Conservation (phyloP, 75 land plant species). For the Pseudotsuga menziesii region DNA sequence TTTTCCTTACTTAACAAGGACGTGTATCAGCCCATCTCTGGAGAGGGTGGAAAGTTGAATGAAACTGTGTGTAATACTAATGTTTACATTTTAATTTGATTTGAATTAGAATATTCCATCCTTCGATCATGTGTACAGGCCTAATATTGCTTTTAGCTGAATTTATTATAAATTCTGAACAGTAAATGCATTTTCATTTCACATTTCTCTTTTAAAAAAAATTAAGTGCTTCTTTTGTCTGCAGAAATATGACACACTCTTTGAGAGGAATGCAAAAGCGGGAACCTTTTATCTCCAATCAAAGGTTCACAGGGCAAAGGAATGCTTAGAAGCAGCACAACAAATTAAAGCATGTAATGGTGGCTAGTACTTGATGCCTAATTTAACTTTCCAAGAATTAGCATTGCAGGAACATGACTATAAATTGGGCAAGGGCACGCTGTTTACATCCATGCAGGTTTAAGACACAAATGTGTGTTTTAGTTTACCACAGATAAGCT, state of each 20-base stretch:
- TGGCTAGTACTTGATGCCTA: too few relatives aligned
- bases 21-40: not conserved
- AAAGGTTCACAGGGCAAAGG: conserved; percentile 91
- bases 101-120: not conserved
- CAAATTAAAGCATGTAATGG: conserved; percentile 7
- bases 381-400: too few relatives aligned
- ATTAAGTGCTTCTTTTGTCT: not conserved
- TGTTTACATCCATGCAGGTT: too few relatives aligned
- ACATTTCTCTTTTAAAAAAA: not conserved
- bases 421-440: too few relatives aligned
- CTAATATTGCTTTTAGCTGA: not conserved
- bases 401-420: too few relatives aligned
- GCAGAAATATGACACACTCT: conserved; percentile 78
- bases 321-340: conserved; percentile 68
- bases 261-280: conserved; percentile 67
- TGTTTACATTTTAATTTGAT: not conserved
- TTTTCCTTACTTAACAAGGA: not conserved
- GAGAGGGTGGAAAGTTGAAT: not conserved
- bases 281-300: conserved; percentile 94
- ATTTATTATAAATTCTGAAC: not conserved
- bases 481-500: too few relatives aligned
- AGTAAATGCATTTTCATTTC: not conserved
- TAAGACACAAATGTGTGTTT: too few relatives aligned
- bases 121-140: not conserved
- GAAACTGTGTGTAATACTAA: not conserved